Conservation (phyloP, 306 rosid species). For the Pterocarpus santalinus region DNA sequence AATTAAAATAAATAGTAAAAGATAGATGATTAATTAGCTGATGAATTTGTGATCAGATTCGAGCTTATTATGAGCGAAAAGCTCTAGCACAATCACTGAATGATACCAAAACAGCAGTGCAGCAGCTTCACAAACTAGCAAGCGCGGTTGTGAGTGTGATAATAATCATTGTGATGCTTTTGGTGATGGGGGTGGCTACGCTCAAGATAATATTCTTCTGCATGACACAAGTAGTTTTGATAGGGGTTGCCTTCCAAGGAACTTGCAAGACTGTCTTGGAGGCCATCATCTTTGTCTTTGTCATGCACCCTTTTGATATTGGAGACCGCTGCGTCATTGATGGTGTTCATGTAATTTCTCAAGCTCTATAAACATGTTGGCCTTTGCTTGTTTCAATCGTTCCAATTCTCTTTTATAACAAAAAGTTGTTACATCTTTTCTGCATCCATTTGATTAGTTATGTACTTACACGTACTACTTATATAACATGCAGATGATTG, state of each 20-base stretch:
- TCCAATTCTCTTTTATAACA: too few relatives aligned
- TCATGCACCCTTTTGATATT: slow-evolving; percentile 71
- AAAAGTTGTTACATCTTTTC: background rate
- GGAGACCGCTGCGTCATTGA: slow-evolving; percentile 69
- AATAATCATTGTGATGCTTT: slow-evolving; percentile 52
- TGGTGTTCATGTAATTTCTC: slow-evolving; percentile 55
- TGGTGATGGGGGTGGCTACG: slow-evolving; percentile 60
- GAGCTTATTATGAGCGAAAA: slow-evolving; percentile 66
- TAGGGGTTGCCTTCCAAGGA: slow-evolving; percentile 63
- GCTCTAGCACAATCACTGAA: slow-evolving; percentile 64
- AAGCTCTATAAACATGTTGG: background rate
- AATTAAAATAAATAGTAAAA: background rate
- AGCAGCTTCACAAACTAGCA: slow-evolving; percentile 67
- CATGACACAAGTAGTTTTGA: slow-evolving; percentile 53
- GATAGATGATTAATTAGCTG: background rate
- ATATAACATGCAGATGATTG: slow-evolving; percentile 52
- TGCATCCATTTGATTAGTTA: background rate
- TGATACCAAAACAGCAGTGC: slow-evolving; percentile 71
- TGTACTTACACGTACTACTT: background rate
- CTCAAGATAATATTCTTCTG: slow-evolving; percentile 51
- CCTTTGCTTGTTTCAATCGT: background rate
- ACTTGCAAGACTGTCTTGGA: slow-evolving; percentile 66
- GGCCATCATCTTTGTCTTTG: slow-evolving; percentile 62
- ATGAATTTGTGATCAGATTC: slow-evolving; percentile 48
- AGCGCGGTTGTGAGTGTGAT: slow-evolving; percentile 57